Evolutionary conservation across 345 rosid genomes (phyloP).

Genomic region (Sonneratia caseolaris): DNA sequence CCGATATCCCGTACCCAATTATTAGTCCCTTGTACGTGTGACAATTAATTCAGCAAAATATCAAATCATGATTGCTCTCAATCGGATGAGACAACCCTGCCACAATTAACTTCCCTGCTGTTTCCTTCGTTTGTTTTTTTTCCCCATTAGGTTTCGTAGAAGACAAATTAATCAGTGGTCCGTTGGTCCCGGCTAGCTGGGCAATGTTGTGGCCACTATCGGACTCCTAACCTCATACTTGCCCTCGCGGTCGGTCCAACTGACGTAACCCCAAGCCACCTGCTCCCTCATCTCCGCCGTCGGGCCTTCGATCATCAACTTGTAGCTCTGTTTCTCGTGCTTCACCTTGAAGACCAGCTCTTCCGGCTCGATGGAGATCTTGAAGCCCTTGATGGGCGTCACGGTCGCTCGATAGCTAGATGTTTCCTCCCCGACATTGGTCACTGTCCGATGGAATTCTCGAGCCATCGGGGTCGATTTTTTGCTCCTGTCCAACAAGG

Average conservation of each 20-base stretch:
- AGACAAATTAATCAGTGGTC: not conserved
- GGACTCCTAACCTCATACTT: slow-evolving; percentile 41
- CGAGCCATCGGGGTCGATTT: not conserved
- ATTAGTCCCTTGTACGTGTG: not conserved
- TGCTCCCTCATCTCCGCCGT: not conserved
- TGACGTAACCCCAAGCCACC: slow-evolving; percentile 27
- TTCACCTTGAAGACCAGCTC: slow-evolving; percentile 31
- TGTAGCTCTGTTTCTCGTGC: slow-evolving; percentile 32
- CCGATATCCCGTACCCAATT: not conserved
- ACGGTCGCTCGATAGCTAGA: slow-evolving; percentile 25
- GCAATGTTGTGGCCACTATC: slow-evolving; percentile 22
- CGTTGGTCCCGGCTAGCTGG: not conserved
- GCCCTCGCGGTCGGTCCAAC: slow-evolving; percentile 34
- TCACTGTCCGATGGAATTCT: slow-evolving; percentile 42
- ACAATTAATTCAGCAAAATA: not conserved
- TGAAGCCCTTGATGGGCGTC: slow-evolving; percentile 20
- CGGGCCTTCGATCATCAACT: slow-evolving; percentile 29
- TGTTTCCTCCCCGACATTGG: slow-evolving; percentile 33
- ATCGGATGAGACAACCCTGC: not conserved
- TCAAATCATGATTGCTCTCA: not conserved
- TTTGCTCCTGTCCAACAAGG: slow-evolving; percentile 14
- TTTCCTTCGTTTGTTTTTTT: not conserved
- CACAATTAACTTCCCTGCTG: not conserved
- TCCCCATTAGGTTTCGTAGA: not conserved
- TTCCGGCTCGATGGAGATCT: slow-evolving; percentile 24